phyloP scores from a whole-genome alignment of 768 basidiomycete species.

The Termitomyces sp. region DNA sequence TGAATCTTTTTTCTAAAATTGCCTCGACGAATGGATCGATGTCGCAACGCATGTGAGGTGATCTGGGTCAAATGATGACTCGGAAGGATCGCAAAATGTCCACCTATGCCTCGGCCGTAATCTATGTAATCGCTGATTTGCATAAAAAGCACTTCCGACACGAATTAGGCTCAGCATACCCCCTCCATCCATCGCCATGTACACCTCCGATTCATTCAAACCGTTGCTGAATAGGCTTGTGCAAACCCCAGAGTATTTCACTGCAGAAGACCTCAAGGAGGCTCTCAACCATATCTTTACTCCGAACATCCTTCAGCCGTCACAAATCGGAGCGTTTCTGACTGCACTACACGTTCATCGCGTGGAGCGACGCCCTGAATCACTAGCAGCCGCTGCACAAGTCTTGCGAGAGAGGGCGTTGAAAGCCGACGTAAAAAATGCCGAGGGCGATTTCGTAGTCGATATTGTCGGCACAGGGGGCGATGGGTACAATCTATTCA shows the following conservation, averaged over 20 bases:
- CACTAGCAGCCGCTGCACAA: constrained; percentile 73
- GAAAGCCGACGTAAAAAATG: constrained; percentile 51
- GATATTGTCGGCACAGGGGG: constrained; percentile 90
- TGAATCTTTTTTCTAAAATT: background rate
- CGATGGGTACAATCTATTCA: constrained; percentile 94
- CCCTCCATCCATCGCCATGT: constrained; percentile 11
- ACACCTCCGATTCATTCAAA: constrained; percentile 57
- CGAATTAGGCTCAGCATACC: background rate
- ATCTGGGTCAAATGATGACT: background rate
- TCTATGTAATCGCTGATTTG: background rate
- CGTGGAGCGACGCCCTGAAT: constrained; percentile 69
- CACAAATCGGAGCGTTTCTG: constrained; percentile 87
- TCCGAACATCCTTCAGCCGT: constrained; percentile 54
- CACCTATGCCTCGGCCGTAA: background rate
- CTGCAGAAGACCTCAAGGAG: constrained; percentile 60
- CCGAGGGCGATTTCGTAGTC: constrained; percentile 65
- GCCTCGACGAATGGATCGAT: background rate
- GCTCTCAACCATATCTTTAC: constrained; percentile 75
- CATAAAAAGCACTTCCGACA: constrained; percentile 1
- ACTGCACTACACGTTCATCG: constrained; percentile 78
- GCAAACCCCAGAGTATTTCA: constrained; percentile 78
- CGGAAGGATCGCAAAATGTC: background rate
- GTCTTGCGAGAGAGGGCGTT: constrained; percentile 68
- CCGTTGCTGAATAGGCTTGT: constrained; percentile 71
- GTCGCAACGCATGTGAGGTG: background rate